Base-by-base conservation (phyloP, 768 basidiomycete genomes). In the Clathrus columnatus region DNA sequence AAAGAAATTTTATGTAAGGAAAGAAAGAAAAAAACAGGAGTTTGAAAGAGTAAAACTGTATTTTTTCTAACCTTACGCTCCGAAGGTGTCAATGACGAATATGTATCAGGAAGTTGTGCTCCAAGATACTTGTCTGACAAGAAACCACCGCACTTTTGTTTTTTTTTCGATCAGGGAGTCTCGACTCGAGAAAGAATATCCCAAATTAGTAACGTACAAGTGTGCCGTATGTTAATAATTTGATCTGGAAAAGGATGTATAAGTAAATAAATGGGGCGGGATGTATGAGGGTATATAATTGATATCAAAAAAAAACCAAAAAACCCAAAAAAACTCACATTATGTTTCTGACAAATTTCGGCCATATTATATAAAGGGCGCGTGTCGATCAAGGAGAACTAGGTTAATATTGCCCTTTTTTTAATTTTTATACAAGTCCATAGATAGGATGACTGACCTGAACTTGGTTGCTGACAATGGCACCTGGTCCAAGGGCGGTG, bases 361-460 rank as follows among this genome's bases (percentile, higher is more conserved):
- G 78, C 76, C 86, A 91, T 84, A 26, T 80, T 85, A 61, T 87
- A 79, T 43, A 87, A 72, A 11, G 86, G 85, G 5, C 90, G 78
- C 4, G 81, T 82, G 64, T 91, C 89, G 59, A 91, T 83, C 48
- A 91, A 67, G 5, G 89, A 91, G 62, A 89, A 90, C 89, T 91
- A 59, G 5, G 32, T 50, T 42, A 20, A 20, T 17, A 21, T 48
- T 18, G 54, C n/a, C n/a, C n/a, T n/a, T n/a, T n/a, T n/a, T n/a
- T n/a, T n/a, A n/a, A n/a, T n/a, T n/a, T n/a, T n/a, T n/a, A n/a
- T n/a, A n/a, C n/a, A n/a, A n/a, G n/a, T n/a, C n/a, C n/a, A n/a
- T n/a, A n/a, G n/a, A 18, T 18, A 46, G 16, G 27, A 24, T 5
- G 50, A 18, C 23, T 17, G 24, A 88, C 88, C 76, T 86, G 88